A percentile compares a stretch with the other conserved stretches of the same genome.
These are phyloP conservation scores for Globisporangium paroecandrum DNA, from an alignment of 352 stramenopile genomes.

Conservation along the genomic window DNA sequence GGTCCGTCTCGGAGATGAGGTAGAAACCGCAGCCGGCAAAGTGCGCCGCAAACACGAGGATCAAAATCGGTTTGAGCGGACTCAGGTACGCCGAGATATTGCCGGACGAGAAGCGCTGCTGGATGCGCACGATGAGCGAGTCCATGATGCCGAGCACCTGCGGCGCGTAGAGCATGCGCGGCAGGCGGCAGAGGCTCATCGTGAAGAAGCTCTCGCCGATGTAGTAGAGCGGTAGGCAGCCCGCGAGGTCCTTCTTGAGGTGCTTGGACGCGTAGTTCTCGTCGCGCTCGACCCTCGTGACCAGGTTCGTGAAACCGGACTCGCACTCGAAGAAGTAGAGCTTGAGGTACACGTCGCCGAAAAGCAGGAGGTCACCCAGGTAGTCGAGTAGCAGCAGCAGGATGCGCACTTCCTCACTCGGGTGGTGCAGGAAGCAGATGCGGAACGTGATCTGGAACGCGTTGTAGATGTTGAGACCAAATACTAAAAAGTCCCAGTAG, in stretches of 20 bases:
- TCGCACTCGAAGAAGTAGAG: constrained; percentile 80
- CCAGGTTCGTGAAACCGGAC: constrained; percentile 40
- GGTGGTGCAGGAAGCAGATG: constrained; percentile 53
- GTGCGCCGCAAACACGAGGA: constrained; percentile 60
- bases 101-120: constrained; percentile 58
- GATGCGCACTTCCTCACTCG: constrained; percentile 15
- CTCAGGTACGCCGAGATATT: constrained; percentile 66
- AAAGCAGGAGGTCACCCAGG: constrained; percentile 37
- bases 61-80: constrained; percentile 60
- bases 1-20: constrained; percentile 57
- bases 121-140: constrained; percentile 60
- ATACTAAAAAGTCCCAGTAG: constrained; percentile 60
- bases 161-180: constrained; percentile 41
- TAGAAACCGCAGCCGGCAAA: constrained; percentile 69
- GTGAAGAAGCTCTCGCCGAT: constrained; percentile 44
- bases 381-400: constrained; percentile 39
- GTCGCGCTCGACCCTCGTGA: constrained; percentile 45
- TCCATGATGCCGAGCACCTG: constrained; percentile 46
- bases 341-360: constrained; percentile 61
- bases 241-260: constrained; percentile 40
- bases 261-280: constrained; percentile 35
- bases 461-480: constrained; percentile 60
- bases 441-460: constrained; percentile 69
- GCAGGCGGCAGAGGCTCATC: constrained; percentile 58
- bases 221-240: constrained; percentile 67